These are phyloP conservation scores for Albophoma yamanashiensis DNA, from an alignment of 2,329 filamentous ascomycete genomes.

Conservation along the genomic window DNA sequence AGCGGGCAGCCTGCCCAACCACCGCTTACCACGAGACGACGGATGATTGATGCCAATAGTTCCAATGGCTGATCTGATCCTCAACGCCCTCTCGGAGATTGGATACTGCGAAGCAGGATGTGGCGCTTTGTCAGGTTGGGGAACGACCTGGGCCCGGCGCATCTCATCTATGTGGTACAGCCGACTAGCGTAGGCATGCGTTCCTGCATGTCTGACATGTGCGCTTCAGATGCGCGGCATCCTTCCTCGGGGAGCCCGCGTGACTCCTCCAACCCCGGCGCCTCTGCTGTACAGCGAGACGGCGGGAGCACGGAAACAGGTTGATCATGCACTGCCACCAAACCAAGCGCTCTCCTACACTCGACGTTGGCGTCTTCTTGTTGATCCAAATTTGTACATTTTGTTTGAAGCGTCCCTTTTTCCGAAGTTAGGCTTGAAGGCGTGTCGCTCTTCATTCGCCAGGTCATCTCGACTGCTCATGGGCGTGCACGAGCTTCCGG, in stretches of 20 bases:
- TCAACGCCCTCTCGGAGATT: not conserved
- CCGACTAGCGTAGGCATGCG: not conserved
- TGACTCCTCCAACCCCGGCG: not conserved
- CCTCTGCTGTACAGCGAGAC: no score
- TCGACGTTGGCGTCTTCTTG: not conserved
- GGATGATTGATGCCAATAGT: no score
- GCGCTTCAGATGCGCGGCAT: not conserved
- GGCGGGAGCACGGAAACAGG: no score
- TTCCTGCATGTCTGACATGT: not conserved
- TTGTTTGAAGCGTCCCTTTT: not conserved
- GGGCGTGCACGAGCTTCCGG: not conserved
- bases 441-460: not conserved
- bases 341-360: not conserved
- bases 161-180: not conserved
- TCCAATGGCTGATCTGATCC: not conserved
- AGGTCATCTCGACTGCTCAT: not conserved
- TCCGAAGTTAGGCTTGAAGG: not conserved
- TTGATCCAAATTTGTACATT: not conserved
- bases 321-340: not conserved
- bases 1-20: not conserved
- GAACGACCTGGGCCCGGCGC: no score
- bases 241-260: not conserved
- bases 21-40: not conserved
- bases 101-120: not conserved
- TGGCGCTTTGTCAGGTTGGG: not conserved